phyloP scores from a whole-genome alignment of 345 rosid genomes.

The Boechera retrofracta region DNA sequence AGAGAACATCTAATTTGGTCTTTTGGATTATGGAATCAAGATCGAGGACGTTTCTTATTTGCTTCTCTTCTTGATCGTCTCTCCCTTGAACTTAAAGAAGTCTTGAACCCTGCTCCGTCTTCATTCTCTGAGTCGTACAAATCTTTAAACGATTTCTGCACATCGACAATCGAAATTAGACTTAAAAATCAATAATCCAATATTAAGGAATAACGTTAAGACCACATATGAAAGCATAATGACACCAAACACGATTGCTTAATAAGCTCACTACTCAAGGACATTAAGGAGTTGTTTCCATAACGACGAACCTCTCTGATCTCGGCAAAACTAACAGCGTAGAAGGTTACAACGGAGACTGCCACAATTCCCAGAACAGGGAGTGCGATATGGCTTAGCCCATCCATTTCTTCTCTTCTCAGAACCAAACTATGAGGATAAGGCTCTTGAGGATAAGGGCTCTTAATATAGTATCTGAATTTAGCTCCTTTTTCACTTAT shows the following conservation, averaged over 20 bases:
- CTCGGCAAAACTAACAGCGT: slow-evolving; percentile 71
- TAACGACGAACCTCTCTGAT: slow-evolving; percentile 58
- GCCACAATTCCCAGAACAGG: slow-evolving; percentile 70
- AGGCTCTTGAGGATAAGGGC: slow-evolving; percentile 12
- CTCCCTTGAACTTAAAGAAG: slow-evolving; percentile 61
- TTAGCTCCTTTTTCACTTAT: not conserved
- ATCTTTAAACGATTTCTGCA: slow-evolving; percentile 66
- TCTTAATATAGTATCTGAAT: slow-evolving; percentile 10
- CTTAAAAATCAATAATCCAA: too few relatives aligned
- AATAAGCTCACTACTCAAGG: not conserved
- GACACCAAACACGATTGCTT: not conserved
- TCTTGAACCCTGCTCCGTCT: slow-evolving; percentile 47
- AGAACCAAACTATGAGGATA: slow-evolving; percentile 33
- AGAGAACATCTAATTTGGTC: not conserved
- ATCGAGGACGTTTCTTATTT: slow-evolving; percentile 46
- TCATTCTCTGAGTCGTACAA: slow-evolving; percentile 53
- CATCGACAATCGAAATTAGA: too few relatives aligned
- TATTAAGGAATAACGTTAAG: too few relatives aligned
- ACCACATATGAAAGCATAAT: too few relatives aligned
- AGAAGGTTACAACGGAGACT: slow-evolving; percentile 70
- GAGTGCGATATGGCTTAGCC: slow-evolving; percentile 59
- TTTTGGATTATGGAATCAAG: slow-evolving; percentile 8
- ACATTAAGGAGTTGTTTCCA: not conserved
- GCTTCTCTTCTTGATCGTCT: slow-evolving; percentile 62
- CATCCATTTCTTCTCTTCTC: slow-evolving; percentile 57